Evolutionary conservation across 306 rosid species (phyloP), one percentile per base, ranked within the genome.

Genomic region (Nissolia schottii): DNA sequence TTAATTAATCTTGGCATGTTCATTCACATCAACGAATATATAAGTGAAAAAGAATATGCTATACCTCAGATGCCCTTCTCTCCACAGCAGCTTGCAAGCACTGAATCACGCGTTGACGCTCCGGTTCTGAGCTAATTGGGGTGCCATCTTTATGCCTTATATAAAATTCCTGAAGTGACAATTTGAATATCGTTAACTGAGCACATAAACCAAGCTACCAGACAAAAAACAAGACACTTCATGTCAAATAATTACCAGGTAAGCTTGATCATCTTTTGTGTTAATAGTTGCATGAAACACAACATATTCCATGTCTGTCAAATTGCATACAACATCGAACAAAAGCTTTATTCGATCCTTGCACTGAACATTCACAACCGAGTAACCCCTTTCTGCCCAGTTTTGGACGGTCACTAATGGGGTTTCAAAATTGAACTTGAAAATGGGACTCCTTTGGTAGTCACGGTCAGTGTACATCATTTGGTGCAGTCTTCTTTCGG

Each of bases 381-480:
- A 94, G 71, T 94, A 94, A 40, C 96, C 88, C 79, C 92, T 80
- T 78, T 87, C 95, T 1, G 83, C 82, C 96, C 92, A 91, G 71
- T 94, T 94, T 76, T 91, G 98, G 53, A 91, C 97, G 0, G 92
- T 85, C 20, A 94, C 90, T 0, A 68, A 46, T 3, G 93, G 95
- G 4, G 83, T 63, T 48, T 86, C 89, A n/a, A 75, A 74, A 37
- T 53, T 13, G 20, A 6, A 70, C 66, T 80, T 80, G 22, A 89
- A 75, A 28, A 86, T 86, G 9, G 97, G 95, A 73, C 78, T 87
- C 73, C 86, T 73, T 40, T 94, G 95, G 25, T 86, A 94, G 72
- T 94, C 99, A 3, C 97, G 95, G 35, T 94, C 99, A 0, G 87
- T 82, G n/a, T 80, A 94, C 99, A 94, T 91, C 96, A 94, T 86